phyloP scores from a whole-genome alignment of 352 stramenopile genomes.

The Blastocystis sp. region DNA sequence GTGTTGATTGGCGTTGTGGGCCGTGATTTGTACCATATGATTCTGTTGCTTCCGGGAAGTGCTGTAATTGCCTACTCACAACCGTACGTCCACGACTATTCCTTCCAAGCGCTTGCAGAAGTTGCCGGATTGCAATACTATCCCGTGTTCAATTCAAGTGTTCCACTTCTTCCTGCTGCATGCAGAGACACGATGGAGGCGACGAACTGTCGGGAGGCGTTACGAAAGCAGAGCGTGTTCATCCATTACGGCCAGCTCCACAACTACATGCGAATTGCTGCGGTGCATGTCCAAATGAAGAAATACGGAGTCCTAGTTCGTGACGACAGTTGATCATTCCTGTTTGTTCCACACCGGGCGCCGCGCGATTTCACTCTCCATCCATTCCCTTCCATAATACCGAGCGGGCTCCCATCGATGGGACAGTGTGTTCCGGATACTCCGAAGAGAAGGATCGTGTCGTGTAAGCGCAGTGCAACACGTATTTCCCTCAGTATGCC shows the following conservation, averaged over 20 bases:
- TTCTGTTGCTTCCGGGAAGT: neutral
- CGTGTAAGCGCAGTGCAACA: too few relatives aligned
- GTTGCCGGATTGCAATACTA: neutral
- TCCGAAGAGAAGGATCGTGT: too few relatives aligned
- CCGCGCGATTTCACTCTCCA: too few relatives aligned
- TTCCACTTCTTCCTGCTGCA: neutral
- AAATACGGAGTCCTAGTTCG: neutral
- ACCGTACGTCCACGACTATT: neutral
- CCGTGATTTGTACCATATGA: neutral
- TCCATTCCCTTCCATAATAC: too few relatives aligned
- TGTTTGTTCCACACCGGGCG: too few relatives aligned
- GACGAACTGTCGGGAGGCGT: neutral
- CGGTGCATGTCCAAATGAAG: neutral
- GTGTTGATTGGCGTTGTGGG: neutral
- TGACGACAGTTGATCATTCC: too few relatives aligned
- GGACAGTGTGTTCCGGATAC: too few relatives aligned
- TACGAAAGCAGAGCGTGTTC: neutral
- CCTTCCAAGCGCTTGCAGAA: neutral
- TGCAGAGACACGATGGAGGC: neutral
- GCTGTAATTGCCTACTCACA: neutral
- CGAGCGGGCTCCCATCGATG: too few relatives aligned
- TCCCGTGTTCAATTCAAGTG: neutral
- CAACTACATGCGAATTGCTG: constrained; percentile 29
- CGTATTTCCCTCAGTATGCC: too few relatives aligned
- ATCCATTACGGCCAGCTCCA: constrained; percentile 36